Evolutionary conservation across 768 basidiomycete species (phyloP), one percentile per base, ranked within the genome.

Genomic region (Exidia glandulosa): DNA sequence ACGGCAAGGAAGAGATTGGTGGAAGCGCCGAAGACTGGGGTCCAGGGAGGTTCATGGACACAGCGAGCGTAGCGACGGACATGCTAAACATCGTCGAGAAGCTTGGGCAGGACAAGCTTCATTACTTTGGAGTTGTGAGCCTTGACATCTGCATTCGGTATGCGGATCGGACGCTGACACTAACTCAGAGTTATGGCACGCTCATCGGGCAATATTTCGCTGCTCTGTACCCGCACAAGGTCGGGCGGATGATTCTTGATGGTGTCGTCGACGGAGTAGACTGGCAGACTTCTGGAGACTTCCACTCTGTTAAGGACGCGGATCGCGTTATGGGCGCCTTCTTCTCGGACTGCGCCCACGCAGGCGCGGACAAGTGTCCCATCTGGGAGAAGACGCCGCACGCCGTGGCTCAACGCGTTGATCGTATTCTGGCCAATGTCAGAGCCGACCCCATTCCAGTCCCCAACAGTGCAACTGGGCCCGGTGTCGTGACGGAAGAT

Each of bases 51-150:
- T 29, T 48, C 48, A 54, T 60, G 6, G 30, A 32, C 32, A 60
- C 59, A 19, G 30, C 52, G 14, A 33, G 27, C 41, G 54, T 56
- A 2, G 59, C 36, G 4, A 29, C n/a, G 13, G 59, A 60, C 41
- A 60, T 60, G 31, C 19, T 55, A 10, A 16, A n/a, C 31, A 60
- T 60, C 33, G 47, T 60, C 6, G 4, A 31, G n/a, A 45, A 37
- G 32, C 55, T 60, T 6, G 59, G 59, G 34, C 23, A 55, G 36
- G 47, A 56, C 9, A 60, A 58, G 32, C 29, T 68, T 5, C 56
- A 59, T 30, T 68, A 66, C 41, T 66, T 63, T 64, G 66, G 67
- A 7, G 23, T 48, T 23, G 47, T 48, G 7, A 48, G 47, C 23
- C 23, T 0, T 12, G 32, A 13, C 1, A 12, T 12, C 36, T 13